A percentile compares a stretch with the other conserved stretches of the same genome.
phyloP scores from a whole-genome alignment of 2,329 filamentous ascomycete genomes.

The Pestalotiopsis sp. region DNA sequence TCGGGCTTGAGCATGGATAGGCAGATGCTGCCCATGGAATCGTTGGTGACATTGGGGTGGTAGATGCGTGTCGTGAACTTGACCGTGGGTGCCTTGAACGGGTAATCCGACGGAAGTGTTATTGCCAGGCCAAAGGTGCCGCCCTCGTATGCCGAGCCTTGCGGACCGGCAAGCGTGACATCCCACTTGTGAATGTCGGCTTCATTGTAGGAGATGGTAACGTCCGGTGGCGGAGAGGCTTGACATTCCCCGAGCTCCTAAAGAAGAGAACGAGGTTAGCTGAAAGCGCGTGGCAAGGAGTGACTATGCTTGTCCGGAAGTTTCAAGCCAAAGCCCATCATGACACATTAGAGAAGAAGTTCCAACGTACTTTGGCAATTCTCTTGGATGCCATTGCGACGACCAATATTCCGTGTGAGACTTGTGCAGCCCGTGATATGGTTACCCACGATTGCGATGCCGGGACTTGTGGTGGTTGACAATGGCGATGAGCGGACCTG shows the following conservation, averaged over 20 bases:
- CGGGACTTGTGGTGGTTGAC: background rate
- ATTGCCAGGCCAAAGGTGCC: slow-evolving; percentile 77
- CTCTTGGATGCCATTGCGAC: slow-evolving; percentile 32
- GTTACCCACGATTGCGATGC: background rate
- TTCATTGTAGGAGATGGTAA: slow-evolving; percentile 46
- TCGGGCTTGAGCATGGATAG: slow-evolving; percentile 81
- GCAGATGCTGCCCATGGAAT: slow-evolving; percentile 83
- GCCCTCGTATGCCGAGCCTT: slow-evolving; percentile 54
- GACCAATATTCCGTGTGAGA: background rate
- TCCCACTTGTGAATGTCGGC: slow-evolving; percentile 57
- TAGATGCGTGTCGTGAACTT: slow-evolving; percentile 89
- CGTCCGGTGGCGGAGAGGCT: slow-evolving; percentile 48
- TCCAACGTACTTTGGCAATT: slow-evolving; percentile 30
- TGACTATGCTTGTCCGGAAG: background rate
- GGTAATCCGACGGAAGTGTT: slow-evolving; percentile 77
- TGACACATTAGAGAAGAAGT: background rate
- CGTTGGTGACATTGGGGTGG: slow-evolving; percentile 93
- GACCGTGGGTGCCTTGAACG: slow-evolving; percentile 84
- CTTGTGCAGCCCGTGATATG: background rate
- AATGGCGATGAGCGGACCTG: background rate
- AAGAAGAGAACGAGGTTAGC: background rate
- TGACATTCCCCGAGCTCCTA: slow-evolving; percentile 60
- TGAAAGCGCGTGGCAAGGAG: background rate
- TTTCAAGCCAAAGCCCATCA: background rate
- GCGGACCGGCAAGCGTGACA: slow-evolving; percentile 49